Evolutionary conservation across 1,284 basidiomycete genomes (phyloP), one percentile per base, ranked within the genome.

Genomic region (Fomitopsis schrenkii): DNA sequence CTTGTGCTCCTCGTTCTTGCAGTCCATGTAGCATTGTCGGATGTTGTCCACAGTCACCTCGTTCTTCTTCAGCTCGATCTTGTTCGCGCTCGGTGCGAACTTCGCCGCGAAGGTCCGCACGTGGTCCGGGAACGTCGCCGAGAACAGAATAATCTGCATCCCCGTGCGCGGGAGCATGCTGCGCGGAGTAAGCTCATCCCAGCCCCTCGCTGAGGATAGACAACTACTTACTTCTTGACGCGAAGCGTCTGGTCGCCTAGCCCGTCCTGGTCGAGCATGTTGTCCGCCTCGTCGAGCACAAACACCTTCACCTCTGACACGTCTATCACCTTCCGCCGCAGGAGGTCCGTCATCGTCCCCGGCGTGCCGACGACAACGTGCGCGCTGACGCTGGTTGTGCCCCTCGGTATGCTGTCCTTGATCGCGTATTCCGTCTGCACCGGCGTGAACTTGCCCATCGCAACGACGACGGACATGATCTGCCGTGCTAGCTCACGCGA

Each of bases 11-110:
- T 94, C 94, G 70, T 90, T 81, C 71, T 80, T 85, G 76, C 93
- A 95, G 73, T 96, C 95, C 89, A 99, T 94, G 79, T 97, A 99
- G 74, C 99, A 97, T 74, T 99, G 97, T 70, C 92, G 89, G 77
- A 99, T 99, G 48, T 91, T 93, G 63, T 96, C 94, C 6, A 99
- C 93, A 30, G 90, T 93, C 52, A 99, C 82, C 72, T 99, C 97
- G 72, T 97, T 95, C 74, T 91, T 91, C 77, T 95, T 90, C 54
- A 99, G 83, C 75, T 95, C 93, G 70, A 99, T 98, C 80, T 97
- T 94, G 82, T 99, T 99, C 62, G 97, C 93, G 40, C 85, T 84
- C 0, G 97, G 96, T 15, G 97, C 96, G 72, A 99, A 96, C 67
- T 94, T 93, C 63, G 82, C 81, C 8, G 97, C 97, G 73, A 97